Base-by-base conservation (phyloP, 352 stramenopile genomes). In the Pythium rhizo-oryzae region DNA sequence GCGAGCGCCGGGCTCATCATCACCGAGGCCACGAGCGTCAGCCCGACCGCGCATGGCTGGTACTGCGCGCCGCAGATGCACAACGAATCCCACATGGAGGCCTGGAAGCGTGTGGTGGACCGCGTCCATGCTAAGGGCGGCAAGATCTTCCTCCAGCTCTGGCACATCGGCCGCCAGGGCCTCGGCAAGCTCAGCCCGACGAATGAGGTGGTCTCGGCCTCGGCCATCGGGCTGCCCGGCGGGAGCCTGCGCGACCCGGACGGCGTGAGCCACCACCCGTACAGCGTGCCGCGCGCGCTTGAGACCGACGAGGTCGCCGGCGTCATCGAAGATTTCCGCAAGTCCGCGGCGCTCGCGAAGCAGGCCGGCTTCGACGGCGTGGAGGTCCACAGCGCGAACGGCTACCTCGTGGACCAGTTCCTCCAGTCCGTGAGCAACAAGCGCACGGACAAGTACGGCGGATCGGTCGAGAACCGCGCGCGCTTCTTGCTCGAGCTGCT, bases 1-100 rank as follows among this genome's bases (percentile, higher is more conserved):
- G 54, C 54, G 11, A 35, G 35, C 39, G 33, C 33, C 6, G 54
- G 54, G 16, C 39, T 61, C 33, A 50, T 61, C 35, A 50, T 61
- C 54, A 25, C 30, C 15, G 54, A 61, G 39, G 54, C 33, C 33
- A 30, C 35, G 30, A 13, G 6, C n/a, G 23, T 61, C 44, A 51
- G 44, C 24, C 19, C 19, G n/a, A 19, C 24, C 5, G 44, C 8
- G 8, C 24, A 28, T 8, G n/a, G 44, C 44, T 25, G 44, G n/a
- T 28, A 51, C 44, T 19, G 44, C n/a, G 44, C 44, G 19, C 44
- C 44, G 44, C 18, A 19, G 19, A 8, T 51, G 19, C 24, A 51
- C 44, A 51, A 25, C 7, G 44, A 28, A 1, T 19, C 44, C 44
- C 44, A 51, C 19, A n/a, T 28, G 7, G 8, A 8, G 6, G 44